These are phyloP conservation scores for Coelastrella sp. DNA, from an alignment of 139 green algal species.

Conservation along the genomic window DNA sequence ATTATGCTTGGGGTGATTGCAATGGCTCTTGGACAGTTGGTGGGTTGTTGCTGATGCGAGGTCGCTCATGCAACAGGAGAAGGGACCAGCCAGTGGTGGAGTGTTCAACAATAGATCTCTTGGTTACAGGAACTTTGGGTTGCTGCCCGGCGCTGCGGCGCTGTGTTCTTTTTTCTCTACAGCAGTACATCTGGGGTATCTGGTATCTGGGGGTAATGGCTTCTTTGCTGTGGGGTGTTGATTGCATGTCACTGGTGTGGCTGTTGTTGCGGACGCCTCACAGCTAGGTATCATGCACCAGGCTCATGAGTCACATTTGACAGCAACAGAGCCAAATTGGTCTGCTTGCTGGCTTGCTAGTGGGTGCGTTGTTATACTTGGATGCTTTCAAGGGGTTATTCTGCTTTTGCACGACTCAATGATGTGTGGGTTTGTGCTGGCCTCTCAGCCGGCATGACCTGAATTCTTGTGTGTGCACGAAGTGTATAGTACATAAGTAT, in stretches of 20 bases:
- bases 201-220: neutral
- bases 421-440: neutral
- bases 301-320: neutral
- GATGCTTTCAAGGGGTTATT: neutral
- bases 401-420: neutral
- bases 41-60: too few relatives aligned
- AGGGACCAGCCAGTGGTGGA: too few relatives aligned
- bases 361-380: neutral
- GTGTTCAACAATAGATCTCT: too few relatives aligned
- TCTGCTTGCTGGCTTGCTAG: neutral
- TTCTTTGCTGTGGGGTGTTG: neutral
- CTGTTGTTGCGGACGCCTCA: too few relatives aligned
- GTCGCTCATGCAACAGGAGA: too few relatives aligned
- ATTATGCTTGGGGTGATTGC: neutral
- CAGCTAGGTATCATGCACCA: too few relatives aligned
- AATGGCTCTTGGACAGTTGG: too few relatives aligned
- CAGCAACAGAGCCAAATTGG: neutral
- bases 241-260: neutral
- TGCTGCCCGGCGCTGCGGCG: neutral
- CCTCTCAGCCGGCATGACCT: neutral
- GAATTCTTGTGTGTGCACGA: constrained; percentile 15
- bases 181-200: neutral
- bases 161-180: neutral
- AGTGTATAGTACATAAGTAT: constrained; percentile 7
- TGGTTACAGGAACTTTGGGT: neutral